These are phyloP conservation scores for Aspergillus homomorphus DNA, from an alignment of 495 filamentous ascomycete genomes.

Conservation along the genomic window DNA sequence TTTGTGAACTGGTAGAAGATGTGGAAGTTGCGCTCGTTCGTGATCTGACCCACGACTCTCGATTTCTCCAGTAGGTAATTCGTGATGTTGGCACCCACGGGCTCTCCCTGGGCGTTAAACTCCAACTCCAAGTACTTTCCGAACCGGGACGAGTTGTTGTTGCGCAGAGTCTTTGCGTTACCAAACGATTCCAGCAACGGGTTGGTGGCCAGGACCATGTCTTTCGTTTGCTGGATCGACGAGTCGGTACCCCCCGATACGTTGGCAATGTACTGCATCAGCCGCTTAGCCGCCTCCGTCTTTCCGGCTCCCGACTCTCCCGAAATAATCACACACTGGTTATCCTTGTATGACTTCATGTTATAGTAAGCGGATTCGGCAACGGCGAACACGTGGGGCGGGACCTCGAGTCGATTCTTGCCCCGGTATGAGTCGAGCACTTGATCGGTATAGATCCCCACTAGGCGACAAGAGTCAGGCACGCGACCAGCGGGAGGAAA, in stretches of 20 bases:
- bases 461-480: constrained; percentile 36
- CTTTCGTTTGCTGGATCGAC: constrained; percentile 96
- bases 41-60: constrained; percentile 92
- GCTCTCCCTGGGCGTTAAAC: constrained; percentile 91
- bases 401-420: constrained; percentile 94
- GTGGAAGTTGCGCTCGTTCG: constrained; percentile 96
- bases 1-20: constrained; percentile 99
- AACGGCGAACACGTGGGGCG: constrained; percentile 96
- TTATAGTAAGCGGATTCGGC: constrained; percentile 98
- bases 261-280: constrained; percentile 99
- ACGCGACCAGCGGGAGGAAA: constrained; percentile 11
- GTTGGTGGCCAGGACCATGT: constrained; percentile 98
- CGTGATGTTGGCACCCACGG: constrained; percentile 94
- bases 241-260: constrained; percentile 85
- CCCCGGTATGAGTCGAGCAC: constrained; percentile 88
- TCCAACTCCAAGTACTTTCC: constrained; percentile 98
- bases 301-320: constrained; percentile 98
- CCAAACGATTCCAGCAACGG: constrained; percentile 96
- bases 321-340: constrained; percentile 99
- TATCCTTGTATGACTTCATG: constrained; percentile 99
- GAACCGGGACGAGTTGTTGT: constrained; percentile 98
- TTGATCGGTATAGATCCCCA: constrained; percentile 96
- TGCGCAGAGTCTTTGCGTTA: constrained; percentile 95
- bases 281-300: constrained; percentile 97
- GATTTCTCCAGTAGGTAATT: constrained; percentile 97